Percentiles rank a stretch among this genome's conserved stretches.
Evolutionary conservation across 495 filamentous ascomycete species (phyloP).

Genomic region (Penicillium longicatenatum): DNA sequence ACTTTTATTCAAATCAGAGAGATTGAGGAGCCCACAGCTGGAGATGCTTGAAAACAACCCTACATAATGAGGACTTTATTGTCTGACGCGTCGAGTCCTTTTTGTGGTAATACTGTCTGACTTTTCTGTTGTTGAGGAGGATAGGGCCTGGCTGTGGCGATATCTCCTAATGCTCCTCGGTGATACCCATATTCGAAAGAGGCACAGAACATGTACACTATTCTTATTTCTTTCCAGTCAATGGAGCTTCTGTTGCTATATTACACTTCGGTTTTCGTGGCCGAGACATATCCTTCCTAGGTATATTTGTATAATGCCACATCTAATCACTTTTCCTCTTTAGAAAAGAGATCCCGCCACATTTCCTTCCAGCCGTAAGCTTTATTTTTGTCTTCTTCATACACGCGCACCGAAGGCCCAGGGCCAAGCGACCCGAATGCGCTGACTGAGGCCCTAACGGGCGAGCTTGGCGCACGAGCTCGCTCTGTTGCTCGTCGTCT

Average conservation of each 20-base stretch:
- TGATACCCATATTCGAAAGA: background rate
- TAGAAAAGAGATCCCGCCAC: constrained; percentile 78
- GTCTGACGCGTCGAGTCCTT: too few species aligned
- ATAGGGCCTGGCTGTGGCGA: background rate
- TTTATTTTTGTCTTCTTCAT: constrained; percentile 68
- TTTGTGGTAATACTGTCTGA: background rate
- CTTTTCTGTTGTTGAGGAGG: background rate
- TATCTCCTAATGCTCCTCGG: background rate
- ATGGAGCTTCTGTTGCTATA: background rate
- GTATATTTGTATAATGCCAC: background rate
- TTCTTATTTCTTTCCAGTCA: background rate
- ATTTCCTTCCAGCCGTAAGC: constrained; percentile 84
- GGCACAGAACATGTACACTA: background rate
- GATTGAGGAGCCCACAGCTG: too few species aligned
- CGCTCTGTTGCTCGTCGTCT: constrained; percentile 63
- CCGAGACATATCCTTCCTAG: background rate
- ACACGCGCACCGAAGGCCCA: constrained; percentile 56
- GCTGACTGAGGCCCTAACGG: constrained; percentile 29
- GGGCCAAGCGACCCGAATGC: constrained; percentile 56
- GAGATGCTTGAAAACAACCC: too few species aligned
- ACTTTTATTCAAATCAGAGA: too few species aligned
- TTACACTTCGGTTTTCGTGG: background rate
- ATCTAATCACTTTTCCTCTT: constrained; percentile 8
- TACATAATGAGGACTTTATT: too few species aligned
- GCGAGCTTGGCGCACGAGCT: constrained; percentile 30